phyloP scores from a whole-genome alignment of 2,329 filamentous ascomycete species.

The Cadophora sp. region DNA sequence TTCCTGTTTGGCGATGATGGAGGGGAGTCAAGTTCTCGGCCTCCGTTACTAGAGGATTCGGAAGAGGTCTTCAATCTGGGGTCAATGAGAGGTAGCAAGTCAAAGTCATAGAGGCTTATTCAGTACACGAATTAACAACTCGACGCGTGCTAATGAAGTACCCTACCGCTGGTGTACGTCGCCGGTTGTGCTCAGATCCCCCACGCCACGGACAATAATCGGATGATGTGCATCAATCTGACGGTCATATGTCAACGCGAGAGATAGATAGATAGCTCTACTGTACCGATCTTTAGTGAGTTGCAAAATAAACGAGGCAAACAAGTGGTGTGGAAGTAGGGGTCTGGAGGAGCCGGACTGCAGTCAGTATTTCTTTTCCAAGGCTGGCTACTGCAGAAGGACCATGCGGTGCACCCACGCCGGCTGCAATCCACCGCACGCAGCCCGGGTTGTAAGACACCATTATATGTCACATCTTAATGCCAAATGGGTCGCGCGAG shows the following conservation, averaged over 20 bases:
- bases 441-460: conserved; percentile 8
- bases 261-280: background rate
- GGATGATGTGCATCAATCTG: conserved; percentile 10
- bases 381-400: conserved; percentile 21
- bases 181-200: background rate
- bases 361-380: conserved; percentile 9
- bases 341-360: background rate
- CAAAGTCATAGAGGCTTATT: conserved; percentile 17
- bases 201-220: conserved; percentile 4
- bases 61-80: conserved; percentile 43
- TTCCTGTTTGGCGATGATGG: conserved; percentile 46
- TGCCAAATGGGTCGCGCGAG: conserved; percentile 2
- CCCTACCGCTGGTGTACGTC: background rate
- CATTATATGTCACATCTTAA: conserved; percentile 18
- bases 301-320: conserved; percentile 15
- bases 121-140: background rate
- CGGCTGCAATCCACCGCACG: background rate
- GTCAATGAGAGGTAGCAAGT: conserved; percentile 37
- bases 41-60: conserved; percentile 31
- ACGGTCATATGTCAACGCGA: background rate
- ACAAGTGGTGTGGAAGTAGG: conserved; percentile 8
- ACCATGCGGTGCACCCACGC: conserved; percentile 13
- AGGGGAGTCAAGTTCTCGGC: conserved; percentile 33
- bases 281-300: background rate
- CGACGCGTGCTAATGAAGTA: background rate